A percentile compares a stretch with the other conserved stretches of the same genome.
phyloP scores from a whole-genome alignment of 169 alveolate species.

The Cyclospora cayetanensis region DNA sequence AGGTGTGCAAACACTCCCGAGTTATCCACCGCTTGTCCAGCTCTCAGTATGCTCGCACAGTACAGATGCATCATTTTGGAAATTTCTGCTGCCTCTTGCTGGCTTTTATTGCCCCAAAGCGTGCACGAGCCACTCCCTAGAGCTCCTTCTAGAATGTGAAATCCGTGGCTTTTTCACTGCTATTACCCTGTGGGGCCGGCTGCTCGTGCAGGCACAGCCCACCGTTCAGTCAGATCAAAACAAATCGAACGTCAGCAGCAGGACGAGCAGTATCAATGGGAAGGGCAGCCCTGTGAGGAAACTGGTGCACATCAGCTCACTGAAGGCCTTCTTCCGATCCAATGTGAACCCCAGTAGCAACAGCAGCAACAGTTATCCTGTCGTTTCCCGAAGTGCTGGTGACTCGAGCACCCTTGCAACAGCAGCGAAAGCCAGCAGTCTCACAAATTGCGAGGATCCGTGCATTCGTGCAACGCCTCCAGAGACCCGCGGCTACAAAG shows the following conservation, averaged over 20 bases:
- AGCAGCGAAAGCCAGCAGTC: not conserved
- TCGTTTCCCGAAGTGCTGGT: not conserved
- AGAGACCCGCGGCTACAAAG: conserved; percentile 51
- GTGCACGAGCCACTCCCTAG: not conserved
- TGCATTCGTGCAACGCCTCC: too few species aligned
- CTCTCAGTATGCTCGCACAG: not conserved
- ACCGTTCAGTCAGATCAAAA: not conserved
- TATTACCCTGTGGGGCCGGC: not conserved
- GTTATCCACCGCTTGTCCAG: not conserved
- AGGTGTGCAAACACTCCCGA: conserved; percentile 13
- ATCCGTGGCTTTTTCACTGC: too few species aligned
- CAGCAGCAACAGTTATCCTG: not conserved
- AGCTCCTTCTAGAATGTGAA: not conserved
- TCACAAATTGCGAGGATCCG: too few species aligned
- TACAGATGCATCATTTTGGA: not conserved
- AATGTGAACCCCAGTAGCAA: not conserved
- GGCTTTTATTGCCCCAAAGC: not conserved
- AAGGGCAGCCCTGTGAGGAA: conserved; percentile 33
- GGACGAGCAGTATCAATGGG: not conserved
- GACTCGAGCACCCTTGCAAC: not conserved
- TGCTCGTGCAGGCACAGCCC: not conserved
- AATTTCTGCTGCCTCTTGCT: not conserved
- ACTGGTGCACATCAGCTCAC: conserved; percentile 26
- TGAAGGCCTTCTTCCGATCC: conserved; percentile 43
- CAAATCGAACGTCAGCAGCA: not conserved